phyloP scores from a whole-genome alignment of 2,329 filamentous ascomycete genomes.

The Colletotrichum tanaceti region DNA sequence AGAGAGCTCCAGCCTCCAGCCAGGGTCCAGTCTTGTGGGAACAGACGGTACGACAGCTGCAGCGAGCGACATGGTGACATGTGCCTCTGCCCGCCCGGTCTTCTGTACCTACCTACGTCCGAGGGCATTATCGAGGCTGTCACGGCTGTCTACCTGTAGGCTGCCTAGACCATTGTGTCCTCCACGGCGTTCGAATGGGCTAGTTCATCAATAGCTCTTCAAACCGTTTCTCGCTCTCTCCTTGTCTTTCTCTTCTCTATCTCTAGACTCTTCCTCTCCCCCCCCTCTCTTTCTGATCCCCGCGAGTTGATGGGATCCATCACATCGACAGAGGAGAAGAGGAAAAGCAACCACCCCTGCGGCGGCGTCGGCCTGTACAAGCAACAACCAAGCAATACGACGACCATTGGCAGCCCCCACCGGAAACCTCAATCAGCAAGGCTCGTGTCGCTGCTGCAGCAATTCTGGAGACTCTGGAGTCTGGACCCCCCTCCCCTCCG shows the following conservation, averaged over 20 bases:
- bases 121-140: neutral
- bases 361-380: constrained; percentile 20
- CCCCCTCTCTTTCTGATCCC: neutral
- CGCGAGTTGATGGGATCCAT: neutral
- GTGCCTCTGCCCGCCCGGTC: neutral
- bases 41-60: neutral
- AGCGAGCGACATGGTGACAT: constrained; percentile 5
- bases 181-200: neutral
- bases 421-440: constrained; percentile 11
- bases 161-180: neutral
- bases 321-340: neutral
- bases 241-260: neutral
- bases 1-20: too few species aligned
- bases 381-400: constrained; percentile 27
- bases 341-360: neutral
- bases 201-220: neutral
- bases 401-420: neutral
- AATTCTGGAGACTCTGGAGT: constrained; percentile 16
- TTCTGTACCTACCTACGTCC: too few species aligned
- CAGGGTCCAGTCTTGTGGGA: neutral
- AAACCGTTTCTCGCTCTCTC: neutral
- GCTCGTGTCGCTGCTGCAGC: neutral
- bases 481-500: neutral
- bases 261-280: neutral
- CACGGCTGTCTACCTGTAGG: neutral